Percentiles rank a stretch among this genome's conserved stretches.
These are phyloP conservation scores for Leavenworthia alabamica DNA, from an alignment of 345 rosid genomes.

Conservation along the genomic window DNA sequence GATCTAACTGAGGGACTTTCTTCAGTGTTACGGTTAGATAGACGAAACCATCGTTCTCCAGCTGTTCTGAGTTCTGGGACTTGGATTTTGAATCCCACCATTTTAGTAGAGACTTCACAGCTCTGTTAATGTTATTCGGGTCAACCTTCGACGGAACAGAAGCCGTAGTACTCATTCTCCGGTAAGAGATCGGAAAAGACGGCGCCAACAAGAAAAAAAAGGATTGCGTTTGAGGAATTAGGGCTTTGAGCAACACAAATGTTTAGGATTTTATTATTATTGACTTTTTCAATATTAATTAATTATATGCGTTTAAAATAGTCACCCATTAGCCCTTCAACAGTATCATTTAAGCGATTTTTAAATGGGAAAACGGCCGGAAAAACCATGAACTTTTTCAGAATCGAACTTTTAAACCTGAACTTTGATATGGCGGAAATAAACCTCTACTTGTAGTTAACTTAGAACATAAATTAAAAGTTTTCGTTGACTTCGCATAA, in stretches of 20 bases:
- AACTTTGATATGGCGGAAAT: too few species aligned
- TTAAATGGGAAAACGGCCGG: too few species aligned
- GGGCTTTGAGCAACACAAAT: neutral
- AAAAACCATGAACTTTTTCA: too few species aligned
- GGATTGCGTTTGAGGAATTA: neutral
- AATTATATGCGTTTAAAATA: too few species aligned
- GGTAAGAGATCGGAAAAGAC: slow-evolving; percentile 7
- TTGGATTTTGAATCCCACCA: slow-evolving; percentile 49
- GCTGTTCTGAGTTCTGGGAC: slow-evolving; percentile 38
- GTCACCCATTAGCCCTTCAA: too few species aligned
- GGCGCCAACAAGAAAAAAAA: neutral
- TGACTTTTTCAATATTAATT: too few species aligned
- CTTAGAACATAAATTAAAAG: too few species aligned
- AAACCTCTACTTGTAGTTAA: too few species aligned
- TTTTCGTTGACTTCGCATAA: too few species aligned
- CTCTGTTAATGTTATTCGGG: slow-evolving; percentile 36
- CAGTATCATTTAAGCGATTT: too few species aligned
- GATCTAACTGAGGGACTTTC: slow-evolving; percentile 45
- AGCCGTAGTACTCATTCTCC: slow-evolving; percentile 12
- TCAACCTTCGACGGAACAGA: slow-evolving; percentile 22
- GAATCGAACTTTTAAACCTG: too few species aligned
- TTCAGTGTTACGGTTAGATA: slow-evolving; percentile 55
- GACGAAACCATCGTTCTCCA: slow-evolving; percentile 53
- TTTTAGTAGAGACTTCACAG: slow-evolving; percentile 48
- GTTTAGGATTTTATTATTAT: too few species aligned